Evolutionary conservation across 1,284 basidiomycete genomes (phyloP).

Genomic region (Sanghuangporus sanghuang): DNA sequence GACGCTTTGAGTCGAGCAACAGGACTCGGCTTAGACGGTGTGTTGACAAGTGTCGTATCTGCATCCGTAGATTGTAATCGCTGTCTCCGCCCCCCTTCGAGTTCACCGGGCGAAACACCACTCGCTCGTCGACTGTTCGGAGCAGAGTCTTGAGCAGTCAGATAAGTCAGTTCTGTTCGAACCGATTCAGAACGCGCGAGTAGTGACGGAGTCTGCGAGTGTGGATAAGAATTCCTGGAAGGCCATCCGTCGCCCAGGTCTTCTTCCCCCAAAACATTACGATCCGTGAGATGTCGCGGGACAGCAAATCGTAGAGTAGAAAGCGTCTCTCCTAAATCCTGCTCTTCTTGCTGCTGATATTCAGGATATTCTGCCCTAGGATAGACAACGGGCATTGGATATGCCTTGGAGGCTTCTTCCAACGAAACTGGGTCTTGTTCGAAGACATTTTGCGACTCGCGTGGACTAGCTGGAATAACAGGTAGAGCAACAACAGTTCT

Average conservation of each 20-base stretch:
- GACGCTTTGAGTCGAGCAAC: slow-evolving; percentile 16
- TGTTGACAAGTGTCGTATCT: slow-evolving; percentile 11
- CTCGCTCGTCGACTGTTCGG: slow-evolving; percentile 7
- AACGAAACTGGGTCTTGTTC: slow-evolving; percentile 5
- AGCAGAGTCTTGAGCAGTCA: slow-evolving; percentile 14
- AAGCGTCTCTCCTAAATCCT: slow-evolving; percentile 4
- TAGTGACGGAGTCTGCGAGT: slow-evolving; percentile 12
- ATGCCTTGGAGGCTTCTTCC: neutral
- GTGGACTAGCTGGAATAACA: slow-evolving; percentile 18
- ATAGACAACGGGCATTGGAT: slow-evolving; percentile 7
- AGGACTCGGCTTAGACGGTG: neutral
- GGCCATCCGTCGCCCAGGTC: slow-evolving; percentile 1
- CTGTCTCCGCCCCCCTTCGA: slow-evolving; percentile 1
- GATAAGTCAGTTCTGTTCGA: slow-evolving; percentile 16
- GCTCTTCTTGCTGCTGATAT: slow-evolving; percentile 3
- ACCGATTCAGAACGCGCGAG: slow-evolving; percentile 15
- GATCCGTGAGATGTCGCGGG: neutral
- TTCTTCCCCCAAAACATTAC: neutral
- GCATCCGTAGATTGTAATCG: slow-evolving; percentile 3
- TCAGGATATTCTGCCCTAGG: neutral
- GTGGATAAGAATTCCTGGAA: neutral
- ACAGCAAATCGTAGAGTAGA: slow-evolving; percentile 8
- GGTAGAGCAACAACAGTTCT: slow-evolving; percentile 8
- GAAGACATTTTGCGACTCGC: slow-evolving; percentile 17
- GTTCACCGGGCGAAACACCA: neutral